Conservation (phyloP, 2,329 filamentous ascomycete genomes). For the Fusarium solani-melongenae region DNA sequence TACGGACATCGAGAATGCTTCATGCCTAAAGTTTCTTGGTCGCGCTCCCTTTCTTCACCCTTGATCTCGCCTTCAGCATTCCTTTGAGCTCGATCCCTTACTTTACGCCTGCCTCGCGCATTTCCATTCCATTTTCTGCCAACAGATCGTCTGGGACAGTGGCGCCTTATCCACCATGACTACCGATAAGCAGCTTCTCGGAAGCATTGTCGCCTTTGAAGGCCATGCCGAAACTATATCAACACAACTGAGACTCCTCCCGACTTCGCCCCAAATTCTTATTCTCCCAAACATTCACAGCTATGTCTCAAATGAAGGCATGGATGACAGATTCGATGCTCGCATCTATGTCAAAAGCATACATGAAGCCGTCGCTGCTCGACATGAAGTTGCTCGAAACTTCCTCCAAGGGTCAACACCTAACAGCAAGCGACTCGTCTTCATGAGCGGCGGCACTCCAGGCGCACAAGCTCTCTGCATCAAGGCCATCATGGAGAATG, state of each 20-base stretch:
- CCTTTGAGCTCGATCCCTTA: conserved; percentile 21
- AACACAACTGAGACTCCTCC: conserved; percentile 70
- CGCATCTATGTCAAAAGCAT: conserved; percentile 58
- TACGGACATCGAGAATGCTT: conserved; percentile 17
- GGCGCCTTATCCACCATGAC: conserved; percentile 40
- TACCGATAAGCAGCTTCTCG: conserved; percentile 44
- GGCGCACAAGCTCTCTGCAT: conserved; percentile 67
- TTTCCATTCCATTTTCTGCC: conserved; percentile 1
- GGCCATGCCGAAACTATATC: conserved; percentile 65
- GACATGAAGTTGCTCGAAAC: conserved; percentile 59
- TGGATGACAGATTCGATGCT: conserved; percentile 45
- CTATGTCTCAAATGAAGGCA: conserved; percentile 53
- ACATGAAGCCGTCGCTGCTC: conserved; percentile 60
- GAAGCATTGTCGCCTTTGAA: conserved; percentile 70
- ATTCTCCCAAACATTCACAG: conserved; percentile 64
- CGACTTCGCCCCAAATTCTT: conserved; percentile 67
- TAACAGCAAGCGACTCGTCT: conserved; percentile 65
- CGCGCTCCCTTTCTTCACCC: conserved; percentile 22
- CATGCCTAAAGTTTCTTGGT: conserved; percentile 19
- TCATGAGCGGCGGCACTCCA: conserved; percentile 69
- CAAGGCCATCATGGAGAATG: conserved; percentile 62
- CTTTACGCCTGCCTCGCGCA: conserved; percentile 8
- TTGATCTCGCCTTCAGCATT: conserved; percentile 21
- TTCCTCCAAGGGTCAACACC: conserved; percentile 62
- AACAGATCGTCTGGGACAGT: conserved; percentile 25